A percentile compares a stretch with the other conserved stretches of the same genome.
Evolutionary conservation across 805 yeast genomes (phyloP).

Genomic region (Candida peoriensis): DNA sequence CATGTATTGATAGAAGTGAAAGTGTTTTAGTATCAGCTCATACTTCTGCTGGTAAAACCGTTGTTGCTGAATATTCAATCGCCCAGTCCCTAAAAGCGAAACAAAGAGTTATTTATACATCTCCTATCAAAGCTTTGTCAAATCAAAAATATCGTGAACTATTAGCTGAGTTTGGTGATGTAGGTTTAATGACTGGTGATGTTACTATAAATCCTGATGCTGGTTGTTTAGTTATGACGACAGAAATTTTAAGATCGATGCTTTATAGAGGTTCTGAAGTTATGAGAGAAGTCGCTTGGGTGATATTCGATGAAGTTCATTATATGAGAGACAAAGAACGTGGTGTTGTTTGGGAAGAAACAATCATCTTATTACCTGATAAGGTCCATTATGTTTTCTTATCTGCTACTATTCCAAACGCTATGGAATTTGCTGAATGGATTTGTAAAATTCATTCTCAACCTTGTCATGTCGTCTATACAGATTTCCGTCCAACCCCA

Average conservation of each 20-base stretch:
- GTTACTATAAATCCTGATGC: conserved; percentile 98
- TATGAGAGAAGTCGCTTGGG: conserved; percentile 99
- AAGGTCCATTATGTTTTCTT: conserved; percentile 90
- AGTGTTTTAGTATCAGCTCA: conserved; percentile 97
- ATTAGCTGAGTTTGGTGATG: conserved; percentile 87
- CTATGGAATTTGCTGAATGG: conserved; percentile 99
- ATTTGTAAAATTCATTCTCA: conserved; percentile 90
- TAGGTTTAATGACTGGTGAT: conserved; percentile 98
- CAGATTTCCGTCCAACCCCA: conserved; percentile 99
- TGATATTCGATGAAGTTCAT: conserved; percentile 95
- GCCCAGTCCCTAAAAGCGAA: conserved; percentile 93
- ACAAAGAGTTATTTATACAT: conserved; percentile 91
- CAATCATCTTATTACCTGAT: conserved; percentile 91
- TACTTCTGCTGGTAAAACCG: conserved; percentile 98
- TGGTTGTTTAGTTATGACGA: conserved; percentile 97
- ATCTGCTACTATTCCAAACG: conserved; percentile 96
- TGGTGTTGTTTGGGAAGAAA: conserved; percentile 99
- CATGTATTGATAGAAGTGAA: conserved; percentile 92
- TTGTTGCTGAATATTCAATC: conserved; percentile 96
- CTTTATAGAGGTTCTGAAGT: conserved; percentile 95
- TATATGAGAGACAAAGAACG: conserved; percentile 97
- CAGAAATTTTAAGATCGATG: conserved; percentile 96
- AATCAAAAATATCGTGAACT: conserved; percentile 90
- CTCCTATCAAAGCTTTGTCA: conserved; percentile 89
- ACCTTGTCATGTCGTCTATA: conserved; percentile 97